Base-by-base conservation (phyloP, 176 grass and related monocot species). In the Ensete glaucum region DNA sequence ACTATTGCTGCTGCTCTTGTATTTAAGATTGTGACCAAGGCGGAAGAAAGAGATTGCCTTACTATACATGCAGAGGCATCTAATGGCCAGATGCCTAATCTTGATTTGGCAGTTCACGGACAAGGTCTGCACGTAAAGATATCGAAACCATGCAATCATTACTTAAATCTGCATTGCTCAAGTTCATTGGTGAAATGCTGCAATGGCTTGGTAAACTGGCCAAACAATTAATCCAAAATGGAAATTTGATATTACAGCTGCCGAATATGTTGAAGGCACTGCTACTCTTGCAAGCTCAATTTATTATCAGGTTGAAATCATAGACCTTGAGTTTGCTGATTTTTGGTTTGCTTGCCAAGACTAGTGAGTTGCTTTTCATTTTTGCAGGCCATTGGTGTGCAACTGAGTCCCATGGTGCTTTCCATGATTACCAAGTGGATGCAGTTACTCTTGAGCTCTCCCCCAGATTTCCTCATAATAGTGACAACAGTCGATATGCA, bases 1-100 rank as follows among this genome's bases (percentile, higher is more conserved):
- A 97, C 94, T 6, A 87, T 97, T 84, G 82, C 88, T 60, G 88
- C 85, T 83, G 90, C 87, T 67, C 78, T 97, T 82, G 87, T 93
- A 76, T 79, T 93, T 82, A 93, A 85, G 91, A 86, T 91, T 65
- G 74, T 85, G 72, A 80, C 75, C 78, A 89, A 67, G 49, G 72
- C 76, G 55, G 75, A 80, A 54, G 88, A 90, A 70, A 97, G 85
- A 82, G 94, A 97, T 79, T 71, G 84, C 69, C 81, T 97, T 69
- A 83, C 73, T 24, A 93, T 97, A 71, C 91, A 85, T 87, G 85
- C 90, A 49, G 94, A 97, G 77, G 94, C 90, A 79, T 93, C 94
- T 79, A 97, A 97, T 85, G 94, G 94, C 16, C 90, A 97, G 76
- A 97, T 97, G 94, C 94, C 90, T 62, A 97, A 97, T 75, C 83